These are phyloP conservation scores for Talaromyces stipitatus DNA, from an alignment of 495 filamentous ascomycete genomes.

Conservation along the genomic window DNA sequence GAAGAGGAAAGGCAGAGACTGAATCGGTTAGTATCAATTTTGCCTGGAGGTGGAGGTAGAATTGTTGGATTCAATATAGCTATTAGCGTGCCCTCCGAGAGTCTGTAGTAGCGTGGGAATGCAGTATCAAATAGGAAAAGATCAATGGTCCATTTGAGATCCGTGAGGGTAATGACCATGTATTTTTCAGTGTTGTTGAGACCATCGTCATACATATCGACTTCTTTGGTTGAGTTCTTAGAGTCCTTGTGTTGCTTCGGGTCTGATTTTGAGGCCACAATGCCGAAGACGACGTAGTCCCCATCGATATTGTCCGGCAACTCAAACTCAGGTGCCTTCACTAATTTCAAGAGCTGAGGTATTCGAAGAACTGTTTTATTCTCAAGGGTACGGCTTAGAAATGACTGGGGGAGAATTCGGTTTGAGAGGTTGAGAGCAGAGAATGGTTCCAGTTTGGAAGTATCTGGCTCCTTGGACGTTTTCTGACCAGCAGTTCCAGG, in stretches of 20 bases:
- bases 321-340: slow-evolving; percentile 79
- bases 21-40: slow-evolving; percentile 71
- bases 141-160: slow-evolving; percentile 85
- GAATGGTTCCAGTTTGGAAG: slow-evolving; percentile 69
- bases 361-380: slow-evolving; percentile 71
- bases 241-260: slow-evolving; percentile 60
- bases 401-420: slow-evolving; percentile 76
- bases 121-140: slow-evolving; percentile 87
- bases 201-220: slow-evolving; percentile 44
- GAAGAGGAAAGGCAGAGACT: slow-evolving; percentile 74
- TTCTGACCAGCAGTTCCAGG: neutral
- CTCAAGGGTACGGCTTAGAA: slow-evolving; percentile 63
- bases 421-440: slow-evolving; percentile 78
- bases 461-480: slow-evolving; percentile 20
- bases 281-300: slow-evolving; percentile 81
- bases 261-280: slow-evolving; percentile 79
- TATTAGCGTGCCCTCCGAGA: slow-evolving; percentile 76
- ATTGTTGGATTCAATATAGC: slow-evolving; percentile 91
- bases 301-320: slow-evolving; percentile 79
- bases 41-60: slow-evolving; percentile 70
- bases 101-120: slow-evolving; percentile 85
- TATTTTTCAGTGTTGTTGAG: slow-evolving; percentile 63
- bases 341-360: slow-evolving; percentile 70
- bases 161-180: slow-evolving; percentile 83
- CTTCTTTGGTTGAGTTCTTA: slow-evolving; percentile 32